Evolutionary conservation across 371 early-diverging fungal genomes (phyloP).

Genomic region (Dichotomocladium elegans): DNA sequence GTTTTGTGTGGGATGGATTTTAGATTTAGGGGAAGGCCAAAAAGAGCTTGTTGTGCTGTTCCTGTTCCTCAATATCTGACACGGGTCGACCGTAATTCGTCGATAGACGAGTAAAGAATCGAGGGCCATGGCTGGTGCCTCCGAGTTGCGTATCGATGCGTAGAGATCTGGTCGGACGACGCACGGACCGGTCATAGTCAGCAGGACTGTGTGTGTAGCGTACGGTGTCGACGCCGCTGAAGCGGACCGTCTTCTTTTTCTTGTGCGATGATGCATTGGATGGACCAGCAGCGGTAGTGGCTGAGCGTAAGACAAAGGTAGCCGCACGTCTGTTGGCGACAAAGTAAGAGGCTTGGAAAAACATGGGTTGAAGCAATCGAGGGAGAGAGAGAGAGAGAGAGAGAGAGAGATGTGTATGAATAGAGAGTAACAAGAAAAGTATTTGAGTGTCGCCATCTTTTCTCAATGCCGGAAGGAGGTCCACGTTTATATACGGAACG

Average conservation of each 20-base stretch:
- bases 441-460: no score
- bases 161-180: background rate
- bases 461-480: no score
- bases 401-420: background rate
- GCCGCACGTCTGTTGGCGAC: background rate
- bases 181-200: constrained; percentile 16
- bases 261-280: constrained; percentile 1
- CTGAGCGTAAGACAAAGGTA: background rate
- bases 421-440: no score
- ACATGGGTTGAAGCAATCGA: background rate
- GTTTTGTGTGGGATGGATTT: no score
- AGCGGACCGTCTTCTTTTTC: constrained; percentile 10
- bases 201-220: constrained; percentile 10
- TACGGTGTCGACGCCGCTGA: constrained; percentile 1
- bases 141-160: constrained; percentile 13
- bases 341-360: constrained; percentile 4
- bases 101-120: constrained; percentile 12
- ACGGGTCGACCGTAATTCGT: constrained; percentile 14
- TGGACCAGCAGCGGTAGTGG: background rate
- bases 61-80: background rate
- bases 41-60: no score
- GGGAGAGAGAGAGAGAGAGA: background rate
- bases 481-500: background rate
- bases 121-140: constrained; percentile 5
- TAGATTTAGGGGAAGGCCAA: no score